Base-by-base conservation (phyloP, 2,329 filamentous ascomycete species). In the Emydomyces testavorans region DNA sequence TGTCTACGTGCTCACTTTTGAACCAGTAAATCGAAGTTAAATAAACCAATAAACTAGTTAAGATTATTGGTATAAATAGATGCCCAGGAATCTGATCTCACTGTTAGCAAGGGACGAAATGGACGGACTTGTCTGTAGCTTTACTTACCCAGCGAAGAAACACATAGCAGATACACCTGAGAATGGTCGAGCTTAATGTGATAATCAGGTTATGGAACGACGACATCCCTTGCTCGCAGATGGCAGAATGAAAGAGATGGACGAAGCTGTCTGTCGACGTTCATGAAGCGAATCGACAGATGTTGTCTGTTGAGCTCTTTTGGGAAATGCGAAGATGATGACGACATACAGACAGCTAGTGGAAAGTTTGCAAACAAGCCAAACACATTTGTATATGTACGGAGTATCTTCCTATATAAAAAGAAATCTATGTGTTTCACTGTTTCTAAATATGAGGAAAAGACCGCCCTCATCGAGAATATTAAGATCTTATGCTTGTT, bases 21-120 rank as follows among this genome's bases (percentile, higher is more conserved):
- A 18, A 16, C 29, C 36, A 29, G 13, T 55, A 56, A 29, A 70
- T 52, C 35, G 67, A 65, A 1, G 68, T 61, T 8, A 73, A 53
- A 56, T 76, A 76, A 16, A 73, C 53, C 18, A 62, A 63, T 34
- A 73, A 57, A 3, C 66, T 60, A 2, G 71, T 66, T 42, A 69
- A 51, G 15, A 69, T 55, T n/a, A 65, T 50, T 13, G 58, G 65
- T 50, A 58, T 60, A 40, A 59, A 65, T 46, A 55, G 60, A 59
- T 61, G 62, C 4, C 59, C 65, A 13, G 61, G 70, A 38, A 64
- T 66, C 68, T 70, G 20, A 45, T 16, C 16, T 11, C 3, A 39
- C 29, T 24, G 37, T 56, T 40, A 56, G 48, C 34, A 26, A 32
- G 10, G 11, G 10, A 26, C 21, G 15, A 36, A 36, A 26, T n/a